Base-by-base conservation (phyloP, 1,284 basidiomycete species). In the Tremellales sp. region DNA sequence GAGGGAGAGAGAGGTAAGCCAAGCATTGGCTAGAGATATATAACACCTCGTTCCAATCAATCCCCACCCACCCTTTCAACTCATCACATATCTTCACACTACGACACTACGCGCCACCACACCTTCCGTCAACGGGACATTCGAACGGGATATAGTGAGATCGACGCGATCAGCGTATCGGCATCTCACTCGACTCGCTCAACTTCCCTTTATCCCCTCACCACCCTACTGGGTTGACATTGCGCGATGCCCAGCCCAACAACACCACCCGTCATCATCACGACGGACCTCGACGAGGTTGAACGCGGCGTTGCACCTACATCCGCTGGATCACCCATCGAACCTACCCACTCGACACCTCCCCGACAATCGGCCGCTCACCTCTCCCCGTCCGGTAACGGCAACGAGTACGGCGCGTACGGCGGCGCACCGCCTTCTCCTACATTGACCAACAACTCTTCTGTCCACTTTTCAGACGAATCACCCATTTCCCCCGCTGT, bases 391-490 rank as follows among this genome's bases (percentile, higher is more conserved):
- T n/a, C n/a, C n/a, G 43, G 57, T 6, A 40, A 48, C 35, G 51
- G 13, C 23, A 58, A 3, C 56, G 58, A 10, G 54, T 61, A 19
- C 56, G 48, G 43, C 57, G 3, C 55, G 7, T 51, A 62, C n/a
- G 57, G 48, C 15, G 49, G 62, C 43, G 57, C 62, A 8, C 67
- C 67, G 1, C 66, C 67, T 33, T 70, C 69, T 3, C 69, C 69
- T 6, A 67, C 69, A 1, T 49, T 68, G 19, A 67, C 65, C 37
- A 61, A 52, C 49, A 56, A 57, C 15, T 64, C 65, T 4, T 65
- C 65, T 4, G 65, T 66, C 24, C 66, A 67, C 36, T 66, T 68
- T 37, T 55, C 55, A 8, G 64, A 67, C n/a, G 63, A 69, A 33
- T 54, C 62, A 2, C 56, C 62, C n/a, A 25, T 24, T 25, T 36